Evolutionary conservation across 345 rosid species (phyloP).

Genomic region (Alliaria petiolata): DNA sequence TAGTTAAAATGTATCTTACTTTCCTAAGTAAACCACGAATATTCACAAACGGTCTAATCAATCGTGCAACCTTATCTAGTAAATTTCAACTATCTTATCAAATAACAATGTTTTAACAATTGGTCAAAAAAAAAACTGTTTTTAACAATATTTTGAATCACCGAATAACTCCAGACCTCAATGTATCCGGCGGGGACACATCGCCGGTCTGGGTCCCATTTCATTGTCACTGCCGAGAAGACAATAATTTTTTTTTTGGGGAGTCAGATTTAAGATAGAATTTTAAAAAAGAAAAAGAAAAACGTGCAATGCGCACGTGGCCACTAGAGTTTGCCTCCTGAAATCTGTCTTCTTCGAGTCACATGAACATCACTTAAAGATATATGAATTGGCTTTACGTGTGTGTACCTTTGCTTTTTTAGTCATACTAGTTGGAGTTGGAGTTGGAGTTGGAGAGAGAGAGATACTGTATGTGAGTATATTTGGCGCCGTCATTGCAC

Average conservation of each 20-base stretch:
- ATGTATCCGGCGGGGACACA: conserved; percentile 21
- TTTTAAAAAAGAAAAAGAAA: not conserved
- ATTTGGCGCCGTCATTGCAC: conserved; percentile 34
- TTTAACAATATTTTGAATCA: too few relatives aligned
- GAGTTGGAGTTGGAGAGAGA: too few relatives aligned
- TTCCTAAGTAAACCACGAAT: too few relatives aligned
- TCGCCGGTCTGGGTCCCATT: conserved; percentile 20
- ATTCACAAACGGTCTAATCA: conserved; percentile 16
- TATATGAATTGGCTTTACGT: conserved; percentile 23
- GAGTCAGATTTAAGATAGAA: not conserved
- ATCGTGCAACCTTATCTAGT: conserved; percentile 28
- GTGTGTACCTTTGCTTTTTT: not conserved
- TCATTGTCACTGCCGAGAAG: not conserved
- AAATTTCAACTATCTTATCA: not conserved
- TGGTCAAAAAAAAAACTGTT: too few relatives aligned
- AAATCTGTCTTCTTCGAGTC: conserved; percentile 7
- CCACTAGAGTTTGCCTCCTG: conserved; percentile 29
- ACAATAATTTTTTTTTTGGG: not conserved
- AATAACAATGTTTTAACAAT: not conserved
- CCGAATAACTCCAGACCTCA: not conserved
- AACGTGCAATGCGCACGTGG: conserved; percentile 24
- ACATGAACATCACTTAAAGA: conserved; percentile 29
- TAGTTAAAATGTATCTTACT: not conserved
- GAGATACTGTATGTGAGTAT: not conserved
- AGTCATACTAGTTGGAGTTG: not conserved